Evolutionary conservation across 805 yeast genomes (phyloP).

Genomic region (Clavispora santaluciae): DNA sequence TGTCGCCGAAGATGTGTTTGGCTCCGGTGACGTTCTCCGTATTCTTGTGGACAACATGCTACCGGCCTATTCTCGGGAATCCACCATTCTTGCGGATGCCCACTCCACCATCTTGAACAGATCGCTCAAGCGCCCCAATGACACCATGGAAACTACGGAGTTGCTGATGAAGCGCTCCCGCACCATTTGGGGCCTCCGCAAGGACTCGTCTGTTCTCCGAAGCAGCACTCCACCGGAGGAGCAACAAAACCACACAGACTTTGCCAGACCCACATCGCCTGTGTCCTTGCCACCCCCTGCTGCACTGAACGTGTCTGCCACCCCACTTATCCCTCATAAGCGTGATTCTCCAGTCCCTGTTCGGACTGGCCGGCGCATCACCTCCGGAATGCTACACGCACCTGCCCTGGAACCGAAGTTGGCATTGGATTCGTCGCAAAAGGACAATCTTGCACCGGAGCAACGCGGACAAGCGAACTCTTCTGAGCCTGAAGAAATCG

Average conservation of each 20-base stretch:
- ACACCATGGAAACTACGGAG: slow-evolving; percentile 4
- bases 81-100: neutral
- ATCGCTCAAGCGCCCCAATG: slow-evolving; percentile 2
- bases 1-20: slow-evolving; percentile 56
- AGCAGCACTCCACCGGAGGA: slow-evolving; percentile 1
- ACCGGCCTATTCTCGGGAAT: slow-evolving; percentile 4
- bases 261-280: slow-evolving; percentile 1
- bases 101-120: slow-evolving; percentile 5
- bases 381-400: slow-evolving; percentile 38
- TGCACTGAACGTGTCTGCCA: slow-evolving; percentile 2
- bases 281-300: slow-evolving; percentile 36
- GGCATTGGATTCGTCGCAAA: slow-evolving; percentile 1
- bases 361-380: slow-evolving; percentile 23
- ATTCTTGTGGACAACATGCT: slow-evolving; percentile 29
- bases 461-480: slow-evolving; percentile 1
- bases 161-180: slow-evolving; percentile 8
- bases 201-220: neutral
- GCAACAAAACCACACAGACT: neutral
- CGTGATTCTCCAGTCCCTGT: slow-evolving; percentile 11
- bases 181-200: slow-evolving; percentile 12
- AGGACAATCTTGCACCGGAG: slow-evolving; percentile 9
- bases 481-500: slow-evolving; percentile 7
- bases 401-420: slow-evolving; percentile 17
- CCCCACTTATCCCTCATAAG: slow-evolving; percentile 29
- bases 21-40: slow-evolving; percentile 30